These are phyloP conservation scores for Alternaria ventricosa DNA, from an alignment of 2,329 filamentous ascomycete genomes.

Conservation along the genomic window DNA sequence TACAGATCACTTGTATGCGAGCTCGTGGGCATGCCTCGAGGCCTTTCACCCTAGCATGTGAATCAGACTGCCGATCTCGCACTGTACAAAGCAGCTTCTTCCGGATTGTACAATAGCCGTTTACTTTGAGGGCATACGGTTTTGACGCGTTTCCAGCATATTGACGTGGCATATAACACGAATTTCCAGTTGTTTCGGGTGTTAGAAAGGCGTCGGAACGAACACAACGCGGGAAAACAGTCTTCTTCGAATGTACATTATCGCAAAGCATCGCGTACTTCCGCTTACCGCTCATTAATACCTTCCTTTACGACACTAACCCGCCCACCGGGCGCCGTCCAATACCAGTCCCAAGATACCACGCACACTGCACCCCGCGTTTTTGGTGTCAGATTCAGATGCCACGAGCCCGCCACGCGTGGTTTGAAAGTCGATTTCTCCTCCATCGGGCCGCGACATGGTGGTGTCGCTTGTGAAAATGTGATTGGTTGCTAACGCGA, in stretches of 20 bases:
- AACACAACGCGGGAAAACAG: not conserved
- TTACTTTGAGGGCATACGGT: not conserved
- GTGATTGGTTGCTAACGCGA: slow-evolving; percentile 24
- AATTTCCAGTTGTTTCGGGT: not conserved
- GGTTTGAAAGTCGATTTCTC: slow-evolving; percentile 18
- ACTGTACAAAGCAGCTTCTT: not conserved
- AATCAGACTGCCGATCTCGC: not conserved
- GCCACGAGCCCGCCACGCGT: slow-evolving; percentile 30
- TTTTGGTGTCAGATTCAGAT: slow-evolving; percentile 4
- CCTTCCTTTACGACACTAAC: slow-evolving; percentile 5
- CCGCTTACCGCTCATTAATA: slow-evolving; percentile 3
- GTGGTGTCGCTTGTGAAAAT: slow-evolving; percentile 19
- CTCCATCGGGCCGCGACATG: slow-evolving; percentile 13
- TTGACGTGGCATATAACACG: not conserved
- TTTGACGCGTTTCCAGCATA: not conserved
- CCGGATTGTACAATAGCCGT: not conserved
- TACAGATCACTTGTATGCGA: not conserved
- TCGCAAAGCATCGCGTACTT: slow-evolving; percentile 1
- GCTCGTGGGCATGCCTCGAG: slow-evolving; percentile 1
- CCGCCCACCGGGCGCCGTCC: slow-evolving; percentile 2
- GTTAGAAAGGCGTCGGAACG: not conserved
- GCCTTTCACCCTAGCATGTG: not conserved
- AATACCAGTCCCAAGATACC: slow-evolving; percentile 9
- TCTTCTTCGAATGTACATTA: not conserved
- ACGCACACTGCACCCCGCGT: not conserved